Percentiles rank a stretch among this genome's conserved stretches.
phyloP scores from a whole-genome alignment of 139 green algal species.

The Trebouxia sp. region DNA sequence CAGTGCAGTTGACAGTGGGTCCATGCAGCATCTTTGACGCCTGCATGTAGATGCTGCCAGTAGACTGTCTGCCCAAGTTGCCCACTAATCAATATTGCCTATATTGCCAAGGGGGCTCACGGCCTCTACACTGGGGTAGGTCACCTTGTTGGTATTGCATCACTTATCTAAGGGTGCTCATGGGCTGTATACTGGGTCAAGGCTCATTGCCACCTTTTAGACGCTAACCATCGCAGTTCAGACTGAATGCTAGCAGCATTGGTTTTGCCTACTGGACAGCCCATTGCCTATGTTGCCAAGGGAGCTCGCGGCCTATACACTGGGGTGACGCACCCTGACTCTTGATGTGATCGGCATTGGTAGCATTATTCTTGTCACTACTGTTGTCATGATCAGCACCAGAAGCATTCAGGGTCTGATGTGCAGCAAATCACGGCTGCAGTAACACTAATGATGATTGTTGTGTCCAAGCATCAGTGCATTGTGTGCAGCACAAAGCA shows the following conservation, averaged over 20 bases:
- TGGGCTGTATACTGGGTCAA: conserved; percentile 17
- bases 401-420: too few species aligned
- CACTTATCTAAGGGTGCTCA: too few species aligned
- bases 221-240: conserved; percentile 40
- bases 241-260: neutral
- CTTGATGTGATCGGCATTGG: neutral
- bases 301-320: conserved; percentile 60
- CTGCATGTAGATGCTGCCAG: conserved; percentile 44
- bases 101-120: conserved; percentile 51
- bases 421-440: too few species aligned
- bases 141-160: neutral
- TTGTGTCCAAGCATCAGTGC: too few species aligned
- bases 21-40: conserved; percentile 27
- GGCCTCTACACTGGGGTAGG: conserved; percentile 47
- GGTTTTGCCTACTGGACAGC: conserved; percentile 11
- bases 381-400: neutral
- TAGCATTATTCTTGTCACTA: neutral
- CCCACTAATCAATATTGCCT: conserved; percentile 32
- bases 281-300: conserved; percentile 42
- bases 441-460: too few species aligned
- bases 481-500: too few species aligned
- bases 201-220: conserved; percentile 28
- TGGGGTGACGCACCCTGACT: neutral
- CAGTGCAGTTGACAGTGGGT: conserved; percentile 23
- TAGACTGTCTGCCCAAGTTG: neutral